These are phyloP conservation scores for Saturnispora sekii DNA, from an alignment of 805 yeast genomes.

Conservation along the genomic window DNA sequence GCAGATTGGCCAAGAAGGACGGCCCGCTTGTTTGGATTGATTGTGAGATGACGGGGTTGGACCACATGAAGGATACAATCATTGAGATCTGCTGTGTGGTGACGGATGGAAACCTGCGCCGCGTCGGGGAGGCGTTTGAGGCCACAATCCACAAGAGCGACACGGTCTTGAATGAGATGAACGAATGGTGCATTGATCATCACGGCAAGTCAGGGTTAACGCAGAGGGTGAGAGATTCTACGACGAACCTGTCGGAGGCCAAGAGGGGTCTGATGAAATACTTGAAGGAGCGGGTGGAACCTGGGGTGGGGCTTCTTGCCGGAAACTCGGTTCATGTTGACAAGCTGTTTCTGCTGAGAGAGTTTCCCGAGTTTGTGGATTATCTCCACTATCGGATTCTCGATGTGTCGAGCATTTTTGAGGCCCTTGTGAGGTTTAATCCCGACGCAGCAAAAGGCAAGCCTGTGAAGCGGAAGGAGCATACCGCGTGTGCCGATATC, in stretches of 20 bases:
- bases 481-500: constrained; percentile 86
- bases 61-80: constrained; percentile 69
- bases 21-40: constrained; percentile 82
- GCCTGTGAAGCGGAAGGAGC: constrained; percentile 62
- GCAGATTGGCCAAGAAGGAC: not conserved
- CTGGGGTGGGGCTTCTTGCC: constrained; percentile 61
- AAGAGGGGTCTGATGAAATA: constrained; percentile 56
- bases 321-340: constrained; percentile 95
- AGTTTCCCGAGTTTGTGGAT: constrained; percentile 67
- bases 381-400: constrained; percentile 64
- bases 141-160: constrained; percentile 66
- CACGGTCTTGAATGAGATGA: constrained; percentile 58
- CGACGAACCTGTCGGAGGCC: constrained; percentile 48
- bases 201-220: constrained; percentile 77
- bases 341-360: constrained; percentile 69
- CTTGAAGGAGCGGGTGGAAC: constrained; percentile 44
- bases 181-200: constrained; percentile 78
- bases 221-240: constrained; percentile 49
- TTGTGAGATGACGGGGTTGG: constrained; percentile 97
- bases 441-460: constrained; percentile 27
- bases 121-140: constrained; percentile 63
- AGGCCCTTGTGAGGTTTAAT: constrained; percentile 41
- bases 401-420: constrained; percentile 85
- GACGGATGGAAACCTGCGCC: constrained; percentile 72
- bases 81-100: constrained; percentile 87